Evolutionary conservation across 2,329 filamentous ascomycete species (phyloP), one percentile per base, ranked within the genome.

Genomic region (Basipetospora chlamydospora): DNA sequence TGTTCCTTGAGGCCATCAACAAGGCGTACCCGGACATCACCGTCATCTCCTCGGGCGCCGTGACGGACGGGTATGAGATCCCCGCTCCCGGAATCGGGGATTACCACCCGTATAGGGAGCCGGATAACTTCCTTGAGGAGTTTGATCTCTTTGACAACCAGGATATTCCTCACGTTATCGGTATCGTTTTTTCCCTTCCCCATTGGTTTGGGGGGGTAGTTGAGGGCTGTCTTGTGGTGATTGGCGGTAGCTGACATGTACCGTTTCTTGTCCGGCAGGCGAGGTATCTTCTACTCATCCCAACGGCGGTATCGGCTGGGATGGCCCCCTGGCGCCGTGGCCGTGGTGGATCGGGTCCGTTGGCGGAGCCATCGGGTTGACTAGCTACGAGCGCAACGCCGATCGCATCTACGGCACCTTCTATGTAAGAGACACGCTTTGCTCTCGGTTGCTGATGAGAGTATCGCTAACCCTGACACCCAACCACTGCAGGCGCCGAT

Each of bases 311-410:
- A 62, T 53, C 13, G 57, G 58, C 42, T 70, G 63, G 58, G 44
- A 51, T 2, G 62, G 61, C 3, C 46, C 59, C 11, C 59, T 66
- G 33, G 59, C 58, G 45, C 50, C 55, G 25, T 70, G 60, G 43
- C 67, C 63, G 1, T 72, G 64, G 59, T 70, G 67, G 72, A 67
- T 70, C 34, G 74, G 72, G 18, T 60, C 67, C 7, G 70, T 81
- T 3, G 67, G 66, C 11, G 77, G 81, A 49, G 75, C 73, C 17
- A 62, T 81, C n/a, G 75, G 68, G 38, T 58, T 80, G 12, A 62
- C 80, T 42, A 70, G 74, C 13, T 70, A 71, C 21, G 77, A 81
- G 60, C 63, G 76, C 39, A 80, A 80, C 52, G 61, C 64, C 3
- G 70, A 77, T 44, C 62, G 65, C 15, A 63, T 77, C 30, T 62